Conservation (phyloP, 2,329 filamentous ascomycete genomes). For the Fusarium pseudonygamai region DNA sequence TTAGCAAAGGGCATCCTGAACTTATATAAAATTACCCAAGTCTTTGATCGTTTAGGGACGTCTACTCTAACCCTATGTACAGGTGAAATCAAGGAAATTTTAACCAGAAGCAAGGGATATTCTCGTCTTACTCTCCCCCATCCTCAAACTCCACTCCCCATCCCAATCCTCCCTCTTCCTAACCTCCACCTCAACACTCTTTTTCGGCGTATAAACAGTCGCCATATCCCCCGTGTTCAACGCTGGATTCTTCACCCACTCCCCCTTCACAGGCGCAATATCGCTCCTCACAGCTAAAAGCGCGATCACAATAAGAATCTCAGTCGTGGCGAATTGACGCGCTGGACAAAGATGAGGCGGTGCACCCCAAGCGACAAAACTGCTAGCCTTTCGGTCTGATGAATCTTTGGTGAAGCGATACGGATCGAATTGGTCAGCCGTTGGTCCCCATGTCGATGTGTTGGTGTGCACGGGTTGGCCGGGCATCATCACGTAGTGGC, state of each 20-base stretch:
- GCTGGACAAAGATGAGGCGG: slow-evolving; percentile 45
- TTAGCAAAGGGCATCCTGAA: not conserved
- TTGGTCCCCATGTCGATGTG: slow-evolving; percentile 47
- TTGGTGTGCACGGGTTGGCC: slow-evolving; percentile 44
- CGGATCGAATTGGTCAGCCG: slow-evolving; percentile 35
- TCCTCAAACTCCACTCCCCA: slow-evolving; percentile 33
- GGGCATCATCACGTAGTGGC: slow-evolving; percentile 49
- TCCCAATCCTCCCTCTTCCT: slow-evolving; percentile 12
- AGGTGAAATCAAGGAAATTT: accelerated
- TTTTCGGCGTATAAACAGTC: slow-evolving; percentile 24
- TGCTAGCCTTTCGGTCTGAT: slow-evolving; percentile 28
- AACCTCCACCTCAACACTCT: slow-evolving; percentile 21
- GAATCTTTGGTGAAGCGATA: slow-evolving; percentile 21
- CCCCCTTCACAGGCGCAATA: not conserved
- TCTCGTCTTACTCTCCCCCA: slow-evolving; percentile 40
- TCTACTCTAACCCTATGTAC: not conserved
- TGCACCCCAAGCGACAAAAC: slow-evolving; percentile 45
- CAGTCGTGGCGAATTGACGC: slow-evolving; percentile 43
- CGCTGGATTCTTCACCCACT: slow-evolving; percentile 15
- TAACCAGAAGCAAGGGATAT: slow-evolving; percentile 40
- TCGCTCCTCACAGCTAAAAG: slow-evolving; percentile 12
- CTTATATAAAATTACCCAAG: not conserved
- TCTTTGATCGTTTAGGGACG: too few relatives aligned
- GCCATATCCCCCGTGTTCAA: slow-evolving; percentile 13
- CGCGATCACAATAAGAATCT: slow-evolving; percentile 40